These are phyloP conservation scores for Tolypocladium ophioglossoides DNA, from an alignment of 2,329 filamentous ascomycete species.

Conservation along the genomic window DNA sequence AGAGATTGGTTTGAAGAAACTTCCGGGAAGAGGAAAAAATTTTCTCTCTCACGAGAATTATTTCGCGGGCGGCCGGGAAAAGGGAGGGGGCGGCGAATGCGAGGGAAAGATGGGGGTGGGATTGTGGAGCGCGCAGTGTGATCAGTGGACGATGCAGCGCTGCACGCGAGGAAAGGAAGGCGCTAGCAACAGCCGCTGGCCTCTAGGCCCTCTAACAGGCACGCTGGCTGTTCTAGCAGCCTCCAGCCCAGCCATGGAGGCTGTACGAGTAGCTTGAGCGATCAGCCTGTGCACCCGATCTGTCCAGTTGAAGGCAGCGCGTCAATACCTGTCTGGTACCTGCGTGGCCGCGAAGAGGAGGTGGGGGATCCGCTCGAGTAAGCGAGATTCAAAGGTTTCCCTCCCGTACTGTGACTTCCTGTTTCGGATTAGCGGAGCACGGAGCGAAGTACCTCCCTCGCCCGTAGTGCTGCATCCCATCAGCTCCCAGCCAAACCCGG, in stretches of 20 bases:
- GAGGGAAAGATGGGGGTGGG: background rate
- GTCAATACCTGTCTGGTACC: background rate
- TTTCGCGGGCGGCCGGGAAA: background rate
- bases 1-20: background rate
- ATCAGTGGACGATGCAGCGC: background rate
- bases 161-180: background rate
- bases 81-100: background rate
- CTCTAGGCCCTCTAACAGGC: background rate
- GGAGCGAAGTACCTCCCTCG: background rate
- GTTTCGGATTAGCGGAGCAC: background rate
- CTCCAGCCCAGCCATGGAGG: background rate
- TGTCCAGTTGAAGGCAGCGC: background rate
- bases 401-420: background rate
- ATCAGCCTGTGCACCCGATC: background rate
- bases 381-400: background rate
- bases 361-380: background rate
- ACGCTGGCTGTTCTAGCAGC: background rate
- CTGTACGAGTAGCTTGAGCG: too few relatives aligned
- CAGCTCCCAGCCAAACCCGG: background rate
- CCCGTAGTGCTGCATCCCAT: background rate
- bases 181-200: background rate
- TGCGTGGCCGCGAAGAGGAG: too few relatives aligned
- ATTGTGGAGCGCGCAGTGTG: background rate
- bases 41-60: conserved; percentile 1
- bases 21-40: background rate